Conservation (phyloP, 805 yeast species). For the Yarrowia yakushimensis region DNA sequence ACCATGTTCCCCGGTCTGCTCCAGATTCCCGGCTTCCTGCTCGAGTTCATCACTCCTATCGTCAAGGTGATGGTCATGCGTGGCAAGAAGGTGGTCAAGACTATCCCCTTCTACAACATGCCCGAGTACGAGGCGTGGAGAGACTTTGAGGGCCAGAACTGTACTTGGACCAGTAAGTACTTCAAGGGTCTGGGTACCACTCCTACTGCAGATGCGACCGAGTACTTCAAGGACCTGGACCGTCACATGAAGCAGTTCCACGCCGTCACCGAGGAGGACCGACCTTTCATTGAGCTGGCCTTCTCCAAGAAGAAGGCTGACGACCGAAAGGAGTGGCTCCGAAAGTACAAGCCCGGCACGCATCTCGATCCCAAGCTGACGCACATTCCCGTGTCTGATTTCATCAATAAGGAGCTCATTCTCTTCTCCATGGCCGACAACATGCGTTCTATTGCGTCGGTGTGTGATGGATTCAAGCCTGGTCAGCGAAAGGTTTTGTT, state of each 20-base stretch:
- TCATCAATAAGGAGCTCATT: conserved; percentile 91
- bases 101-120: conserved; percentile 82
- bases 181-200: conserved; percentile 99
- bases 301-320: conserved; percentile 94
- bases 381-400: conserved; percentile 85
- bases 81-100: conserved; percentile 43
- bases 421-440: conserved; percentile 96
- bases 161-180: conserved; percentile 89
- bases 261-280: conserved; percentile 69
- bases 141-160: conserved; percentile 67
- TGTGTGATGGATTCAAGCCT: conserved; percentile 93
- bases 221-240: conserved; percentile 81
- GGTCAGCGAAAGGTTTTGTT: conserved; percentile 92
- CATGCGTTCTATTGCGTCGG: conserved; percentile 89
- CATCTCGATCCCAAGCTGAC: conserved; percentile 73
- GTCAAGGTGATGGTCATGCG: conserved; percentile 77
- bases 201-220: conserved; percentile 72
- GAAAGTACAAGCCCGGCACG: conserved; percentile 88
- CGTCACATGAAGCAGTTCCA: conserved; percentile 83
- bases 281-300: conserved; percentile 78
- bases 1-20: conserved; percentile 91
- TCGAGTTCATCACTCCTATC: conserved; percentile 95
- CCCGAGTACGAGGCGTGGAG: conserved; percentile 96
- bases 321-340: conserved; percentile 95
- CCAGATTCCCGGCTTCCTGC: conserved; percentile 83